Evolutionary conservation across 192 early-diverging fungal genomes (phyloP).

Genomic region (Podila epigama): DNA sequence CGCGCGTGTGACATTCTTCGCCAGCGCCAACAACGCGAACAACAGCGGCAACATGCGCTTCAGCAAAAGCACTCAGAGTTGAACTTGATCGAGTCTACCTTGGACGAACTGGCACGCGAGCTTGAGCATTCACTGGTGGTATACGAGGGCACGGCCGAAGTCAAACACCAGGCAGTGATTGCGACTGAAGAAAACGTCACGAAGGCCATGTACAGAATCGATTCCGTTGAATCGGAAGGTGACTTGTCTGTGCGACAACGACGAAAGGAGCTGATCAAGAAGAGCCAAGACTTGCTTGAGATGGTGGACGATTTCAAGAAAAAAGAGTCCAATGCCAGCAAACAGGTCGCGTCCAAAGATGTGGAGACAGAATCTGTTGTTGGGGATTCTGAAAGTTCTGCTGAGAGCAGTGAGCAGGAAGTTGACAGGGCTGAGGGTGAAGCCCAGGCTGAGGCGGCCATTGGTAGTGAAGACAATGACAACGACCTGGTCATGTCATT

Average conservation of each 20-base stretch:
- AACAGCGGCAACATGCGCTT: constrained; percentile 1
- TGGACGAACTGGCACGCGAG: constrained; percentile 15
- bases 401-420: background rate
- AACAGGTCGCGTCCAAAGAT: constrained; percentile 2
- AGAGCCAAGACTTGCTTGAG: constrained; percentile 18
- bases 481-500: too few relatives aligned
- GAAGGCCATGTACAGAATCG: constrained; percentile 18
- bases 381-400: background rate
- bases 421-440: background rate
- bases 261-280: constrained; percentile 24
- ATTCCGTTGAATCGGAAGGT: constrained; percentile 12
- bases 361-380: background rate
- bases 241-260: constrained; percentile 11
- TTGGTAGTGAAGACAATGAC: too few relatives aligned
- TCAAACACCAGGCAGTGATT: background rate
- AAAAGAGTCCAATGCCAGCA: constrained; percentile 17
- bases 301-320: constrained; percentile 13
- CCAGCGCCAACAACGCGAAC: constrained; percentile 2
- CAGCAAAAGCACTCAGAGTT: constrained; percentile 34
- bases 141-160: background rate
- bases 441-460: background rate
- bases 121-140: background rate
- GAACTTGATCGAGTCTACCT: constrained; percentile 34
- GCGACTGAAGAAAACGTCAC: constrained; percentile 15
- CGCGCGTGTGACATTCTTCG: constrained; percentile 15